Evolutionary conservation across 129 eudicot species (phyloP).

Genomic region (Kitagawia praeruptora): DNA sequence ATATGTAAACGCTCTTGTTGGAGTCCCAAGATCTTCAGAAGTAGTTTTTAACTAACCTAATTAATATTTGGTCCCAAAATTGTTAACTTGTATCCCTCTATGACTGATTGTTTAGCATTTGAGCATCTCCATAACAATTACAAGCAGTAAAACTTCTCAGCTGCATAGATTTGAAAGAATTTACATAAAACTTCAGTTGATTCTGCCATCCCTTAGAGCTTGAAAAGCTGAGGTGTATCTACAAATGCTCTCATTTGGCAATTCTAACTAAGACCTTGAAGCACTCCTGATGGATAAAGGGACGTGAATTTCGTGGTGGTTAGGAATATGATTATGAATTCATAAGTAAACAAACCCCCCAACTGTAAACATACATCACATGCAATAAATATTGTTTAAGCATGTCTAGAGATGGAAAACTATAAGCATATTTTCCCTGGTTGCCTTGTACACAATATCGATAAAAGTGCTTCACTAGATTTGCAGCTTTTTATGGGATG

Average conservation of each 20-base stretch:
- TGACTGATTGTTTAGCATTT: neutral
- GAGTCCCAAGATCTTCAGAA: conserved; percentile 11
- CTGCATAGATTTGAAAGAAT: conserved; percentile 8
- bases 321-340: neutral
- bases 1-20: conserved; percentile 12
- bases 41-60: conserved; percentile 8
- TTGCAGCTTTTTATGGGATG: neutral
- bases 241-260: conserved; percentile 8
- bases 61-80: neutral
- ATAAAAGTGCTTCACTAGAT: neutral
- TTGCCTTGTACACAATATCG: neutral
- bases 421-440: neutral
- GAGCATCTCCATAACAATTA: conserved; percentile 8
- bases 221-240: conserved; percentile 19
- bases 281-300: neutral
- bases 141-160: conserved; percentile 20
- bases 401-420: neutral
- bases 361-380: neutral
- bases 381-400: neutral
- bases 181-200: conserved; percentile 20
- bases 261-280: conserved; percentile 28
- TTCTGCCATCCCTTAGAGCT: conserved; percentile 24
- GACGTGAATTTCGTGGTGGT: neutral
- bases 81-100: conserved; percentile 2
- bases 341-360: neutral